Evolutionary conservation across 805 yeast genomes (phyloP).

Genomic region (Starmerella vaccinii): DNA sequence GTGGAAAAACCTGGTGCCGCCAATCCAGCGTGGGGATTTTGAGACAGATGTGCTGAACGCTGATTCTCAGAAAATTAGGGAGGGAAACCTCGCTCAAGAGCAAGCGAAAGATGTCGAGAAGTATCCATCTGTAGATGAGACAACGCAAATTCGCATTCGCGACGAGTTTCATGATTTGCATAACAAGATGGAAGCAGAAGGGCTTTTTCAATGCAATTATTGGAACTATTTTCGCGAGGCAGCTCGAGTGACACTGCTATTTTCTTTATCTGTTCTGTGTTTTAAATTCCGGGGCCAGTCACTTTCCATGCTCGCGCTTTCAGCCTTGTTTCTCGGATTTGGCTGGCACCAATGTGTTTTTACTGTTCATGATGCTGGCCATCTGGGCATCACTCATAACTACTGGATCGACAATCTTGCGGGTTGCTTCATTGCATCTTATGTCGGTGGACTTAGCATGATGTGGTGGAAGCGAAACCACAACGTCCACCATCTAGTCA

Average conservation of each 20-base stretch:
- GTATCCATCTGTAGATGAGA: slow-evolving; percentile 56
- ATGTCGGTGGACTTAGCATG: slow-evolving; percentile 74
- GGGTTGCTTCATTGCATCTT: slow-evolving; percentile 66
- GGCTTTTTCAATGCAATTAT: slow-evolving; percentile 64
- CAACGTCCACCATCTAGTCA: slow-evolving; percentile 81
- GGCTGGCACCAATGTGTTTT: slow-evolving; percentile 88
- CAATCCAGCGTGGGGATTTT: slow-evolving; percentile 70
- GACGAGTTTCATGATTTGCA: slow-evolving; percentile 54
- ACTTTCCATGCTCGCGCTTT: slow-evolving; percentile 35
- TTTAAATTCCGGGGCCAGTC: slow-evolving; percentile 30
- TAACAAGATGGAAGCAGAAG: slow-evolving; percentile 42
- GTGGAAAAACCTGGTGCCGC: slow-evolving; percentile 75
- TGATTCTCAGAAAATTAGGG: slow-evolving; percentile 34
- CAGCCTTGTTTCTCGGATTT: slow-evolving; percentile 59
- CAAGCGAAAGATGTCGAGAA: slow-evolving; percentile 45
- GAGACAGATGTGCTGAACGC: slow-evolving; percentile 25
- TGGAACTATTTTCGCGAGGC: slow-evolving; percentile 62
- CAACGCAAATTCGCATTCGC: slow-evolving; percentile 51
- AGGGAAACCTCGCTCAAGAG: slow-evolving; percentile 47
- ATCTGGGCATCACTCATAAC: slow-evolving; percentile 69
- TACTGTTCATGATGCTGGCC: slow-evolving; percentile 87
- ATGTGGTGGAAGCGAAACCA: slow-evolving; percentile 96
- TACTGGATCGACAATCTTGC: slow-evolving; percentile 65
- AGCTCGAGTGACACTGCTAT: slow-evolving; percentile 47
- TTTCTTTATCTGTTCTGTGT: slow-evolving; percentile 41